These are phyloP conservation scores for Floccularia luteovirens DNA, from an alignment of 768 basidiomycete genomes.

Conservation along the genomic window DNA sequence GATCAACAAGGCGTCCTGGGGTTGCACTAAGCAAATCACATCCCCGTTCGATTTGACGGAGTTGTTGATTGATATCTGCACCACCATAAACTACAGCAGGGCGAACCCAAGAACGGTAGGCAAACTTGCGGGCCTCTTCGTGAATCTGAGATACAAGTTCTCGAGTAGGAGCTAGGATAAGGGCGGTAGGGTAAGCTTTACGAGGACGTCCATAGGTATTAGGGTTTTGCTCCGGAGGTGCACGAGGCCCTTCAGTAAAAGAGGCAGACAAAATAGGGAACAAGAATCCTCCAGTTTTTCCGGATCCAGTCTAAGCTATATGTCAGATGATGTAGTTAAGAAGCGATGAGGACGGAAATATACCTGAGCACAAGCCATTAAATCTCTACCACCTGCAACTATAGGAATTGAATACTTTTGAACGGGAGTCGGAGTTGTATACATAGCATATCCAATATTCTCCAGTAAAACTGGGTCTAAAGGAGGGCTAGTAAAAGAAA, in stretches of 20 bases:
- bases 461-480: constrained; percentile 91
- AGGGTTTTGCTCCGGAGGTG: constrained; percentile 50
- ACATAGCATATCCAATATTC: constrained; percentile 90
- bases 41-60: constrained; percentile 90
- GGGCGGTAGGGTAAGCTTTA: constrained; percentile 95
- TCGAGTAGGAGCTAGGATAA: constrained; percentile 96
- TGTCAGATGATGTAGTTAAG: constrained; percentile 6
- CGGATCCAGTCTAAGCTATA: constrained; percentile 84
- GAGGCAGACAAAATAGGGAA: constrained; percentile 97
- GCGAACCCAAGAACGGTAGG: constrained; percentile 98
- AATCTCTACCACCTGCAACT: constrained; percentile 80
- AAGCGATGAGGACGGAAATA: constrained; percentile 14
- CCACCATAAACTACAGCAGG: constrained; percentile 99
- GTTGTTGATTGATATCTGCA: constrained; percentile 94
- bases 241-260: constrained; percentile 73
- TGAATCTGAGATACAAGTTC: constrained; percentile 99
- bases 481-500: constrained; percentile 79
- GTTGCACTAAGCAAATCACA: constrained; percentile 97
- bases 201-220: constrained; percentile 59
- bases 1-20: constrained; percentile 94
- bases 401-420: constrained; percentile 99
- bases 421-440: constrained; percentile 94
- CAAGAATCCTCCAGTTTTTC: constrained; percentile 97
- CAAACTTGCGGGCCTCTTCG: constrained; percentile 97
- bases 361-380: constrained; percentile 94